Evolutionary conservation across 2,329 filamentous ascomycete species (phyloP), one percentile per base, ranked within the genome.

Genomic region (Trichophyton simii): DNA sequence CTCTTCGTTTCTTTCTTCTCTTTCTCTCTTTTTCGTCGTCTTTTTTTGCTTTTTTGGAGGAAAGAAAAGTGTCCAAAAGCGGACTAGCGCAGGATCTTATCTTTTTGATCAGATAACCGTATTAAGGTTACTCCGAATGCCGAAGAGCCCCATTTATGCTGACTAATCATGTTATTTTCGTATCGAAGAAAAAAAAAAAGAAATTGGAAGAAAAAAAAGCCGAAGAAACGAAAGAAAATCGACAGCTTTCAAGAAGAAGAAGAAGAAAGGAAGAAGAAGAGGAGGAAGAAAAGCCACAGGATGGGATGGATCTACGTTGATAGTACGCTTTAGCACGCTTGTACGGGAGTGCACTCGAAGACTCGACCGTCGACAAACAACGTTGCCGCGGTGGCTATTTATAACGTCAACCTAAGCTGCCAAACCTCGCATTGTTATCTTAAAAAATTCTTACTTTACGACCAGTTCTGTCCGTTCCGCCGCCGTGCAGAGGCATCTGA

Each of bases 61-160:
- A n/a, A 5, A 38, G 15, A 44, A 60, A 44, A 38, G 31, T 34
- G 18, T 31, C 46, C 41, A n/a, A 58, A 46, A 58, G 20, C 42
- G 44, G 46, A 57, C 50, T 62, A 58, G 58, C 59, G 62, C 46
- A 31, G 50, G 25, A 20, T 18, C 52, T 55, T 55, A 55, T 55
- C 52, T 55, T 34, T 54, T 55, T 20, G 52, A 55, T 76, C 72
- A 71, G 73, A 76, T 75, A 76, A 75, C 66, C 72, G 71, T 72
- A 69, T 74, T 73, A 18, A 55, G 34, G 52, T 55, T 11, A 22
- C 15, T 28, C 52, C 52, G 52, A 36, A 7, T 1, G 31, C 52
- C 52, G 52, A 55, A 28, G n/a, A 18, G 50, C 5, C 50, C 52
- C 52, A 55, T 31, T 6, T 7, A 2, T 2, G 34, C 18, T 34